Base-by-base conservation (phyloP, 2,329 filamentous ascomycete species). In the Clarireedia sp. region DNA sequence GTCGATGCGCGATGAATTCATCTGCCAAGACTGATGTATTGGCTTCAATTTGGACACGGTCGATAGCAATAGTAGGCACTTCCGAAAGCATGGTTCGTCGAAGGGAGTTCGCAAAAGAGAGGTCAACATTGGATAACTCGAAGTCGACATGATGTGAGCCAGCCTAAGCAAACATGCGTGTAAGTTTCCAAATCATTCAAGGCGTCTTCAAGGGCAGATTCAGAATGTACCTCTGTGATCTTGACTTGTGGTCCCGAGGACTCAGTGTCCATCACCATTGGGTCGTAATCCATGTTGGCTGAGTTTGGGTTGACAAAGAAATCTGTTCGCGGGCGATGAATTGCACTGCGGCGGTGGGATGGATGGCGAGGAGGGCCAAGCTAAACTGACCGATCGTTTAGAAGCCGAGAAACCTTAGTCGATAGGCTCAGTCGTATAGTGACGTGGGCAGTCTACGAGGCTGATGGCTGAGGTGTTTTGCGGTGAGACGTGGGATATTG, bases 21-120 rank as follows among this genome's bases (percentile, higher is more conserved):
- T 99, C 92, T 59, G 92, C 89, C 14, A 97, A 83, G 4, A 96
- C 91, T n/a, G 91, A 95, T 56, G 87, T 95, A 77, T 99, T 99
- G 67, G 80, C 81, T 68, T 95, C 86, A 62, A 99, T 85, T 71
- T 97, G 90, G 60, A 97, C 91, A 14, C 96, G 81, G 68, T 99
- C 92, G 71, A 97, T 91, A 60, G 94, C 91, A 65, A 97, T 85
- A 23, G 90, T 96, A 10, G 92, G 91, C 57, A 99, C 88, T 74
- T 99, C 92, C 66, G 90, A 89, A 62, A 96, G 85, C 75, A 97
- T 92, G 57, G 90, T 80, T 68, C 92, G 89, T 60, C 92, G 91
- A 59, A 97, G 75, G 46, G 90, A 87, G 77, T 99, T 99, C 66
- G 92, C 92, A 66, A 96, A 90, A 60, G 90, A 82, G 57, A 96